A percentile compares a stretch with the other conserved stretches of the same genome.
Evolutionary conservation across 2,329 filamentous ascomycete genomes (phyloP).

Genomic region (Helminthosporium solani): DNA sequence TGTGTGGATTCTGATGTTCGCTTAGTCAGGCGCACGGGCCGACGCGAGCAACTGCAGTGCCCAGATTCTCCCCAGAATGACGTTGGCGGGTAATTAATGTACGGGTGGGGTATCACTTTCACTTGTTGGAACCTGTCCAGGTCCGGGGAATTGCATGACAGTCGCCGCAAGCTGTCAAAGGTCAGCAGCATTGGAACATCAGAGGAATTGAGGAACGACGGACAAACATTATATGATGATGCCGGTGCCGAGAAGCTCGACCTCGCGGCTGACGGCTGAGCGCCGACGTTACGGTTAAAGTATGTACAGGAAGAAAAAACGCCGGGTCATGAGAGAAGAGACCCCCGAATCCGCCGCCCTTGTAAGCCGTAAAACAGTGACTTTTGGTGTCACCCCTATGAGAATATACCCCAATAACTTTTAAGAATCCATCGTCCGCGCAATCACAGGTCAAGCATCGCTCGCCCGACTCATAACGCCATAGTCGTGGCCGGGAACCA

Average conservation of each 20-base stretch:
- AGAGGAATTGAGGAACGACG: too few species aligned
- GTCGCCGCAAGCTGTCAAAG: too few species aligned
- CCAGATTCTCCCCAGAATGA: neutral
- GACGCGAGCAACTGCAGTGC: neutral
- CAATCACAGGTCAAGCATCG: constrained; percentile 12
- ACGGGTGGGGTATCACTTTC: too few species aligned
- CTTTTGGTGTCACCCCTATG: constrained; percentile 2
- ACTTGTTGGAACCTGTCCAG: too few species aligned
- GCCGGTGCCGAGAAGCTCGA: too few species aligned
- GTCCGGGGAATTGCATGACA: too few species aligned
- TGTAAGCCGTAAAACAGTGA: constrained; percentile 5
- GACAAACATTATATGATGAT: too few species aligned
- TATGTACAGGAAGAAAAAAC: constrained; percentile 14
- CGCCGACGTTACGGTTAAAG: neutral
- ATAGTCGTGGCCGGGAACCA: constrained; percentile 20
- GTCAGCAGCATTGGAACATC: too few species aligned
- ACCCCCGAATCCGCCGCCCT: constrained; percentile 4
- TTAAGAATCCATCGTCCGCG: constrained; percentile 23
- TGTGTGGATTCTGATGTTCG: constrained; percentile 27
- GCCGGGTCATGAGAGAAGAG: constrained; percentile 1
- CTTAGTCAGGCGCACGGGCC: constrained; percentile 28
- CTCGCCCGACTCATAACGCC: constrained; percentile 23
- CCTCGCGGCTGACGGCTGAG: neutral
- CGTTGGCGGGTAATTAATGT: neutral
- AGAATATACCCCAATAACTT: constrained; percentile 20